These are phyloP conservation scores for Vicia villosa DNA, from an alignment of 306 rosid species.

Conservation along the genomic window DNA sequence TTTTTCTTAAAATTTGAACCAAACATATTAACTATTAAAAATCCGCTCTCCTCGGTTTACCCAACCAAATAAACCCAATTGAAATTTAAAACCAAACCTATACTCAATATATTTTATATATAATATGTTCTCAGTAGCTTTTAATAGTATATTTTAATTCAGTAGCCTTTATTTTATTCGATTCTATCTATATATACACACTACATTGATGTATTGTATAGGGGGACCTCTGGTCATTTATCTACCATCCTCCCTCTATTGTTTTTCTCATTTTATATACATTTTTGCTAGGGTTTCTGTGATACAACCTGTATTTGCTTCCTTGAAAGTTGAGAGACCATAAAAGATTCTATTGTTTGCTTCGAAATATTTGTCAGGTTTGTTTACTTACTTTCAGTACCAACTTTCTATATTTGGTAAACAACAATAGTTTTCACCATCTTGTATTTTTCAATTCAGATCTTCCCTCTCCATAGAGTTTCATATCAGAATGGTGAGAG, in stretches of 20 bases:
- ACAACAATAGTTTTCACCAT: neutral
- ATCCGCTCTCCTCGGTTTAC: too few species aligned
- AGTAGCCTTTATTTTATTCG: too few species aligned
- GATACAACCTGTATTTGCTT: neutral
- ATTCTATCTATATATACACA: too few species aligned
- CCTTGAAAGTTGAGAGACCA: conserved; percentile 1
- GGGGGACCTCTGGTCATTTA: neutral
- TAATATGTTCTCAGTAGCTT: too few species aligned
- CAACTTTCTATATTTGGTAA: conserved; percentile 40
- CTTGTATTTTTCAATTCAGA: conserved; percentile 3
- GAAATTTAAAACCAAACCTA: too few species aligned
- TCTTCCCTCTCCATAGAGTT: neutral
- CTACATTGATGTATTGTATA: neutral
- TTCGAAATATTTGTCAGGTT: conserved; percentile 34
- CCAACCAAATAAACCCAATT: too few species aligned
- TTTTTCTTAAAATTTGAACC: too few species aligned
- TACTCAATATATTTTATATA: too few species aligned
- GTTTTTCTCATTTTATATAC: neutral
- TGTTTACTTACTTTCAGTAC: conserved; percentile 2
- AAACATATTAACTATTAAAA: too few species aligned
- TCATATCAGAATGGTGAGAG: conserved; percentile 66
- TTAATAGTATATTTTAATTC: too few species aligned
- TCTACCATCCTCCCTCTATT: neutral
- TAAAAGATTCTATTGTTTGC: conserved; percentile 5
- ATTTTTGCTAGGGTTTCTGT: conserved; percentile 6